These are phyloP conservation scores for Fraxinus velutina DNA, from an alignment of 305 asterid species.

Conservation along the genomic window DNA sequence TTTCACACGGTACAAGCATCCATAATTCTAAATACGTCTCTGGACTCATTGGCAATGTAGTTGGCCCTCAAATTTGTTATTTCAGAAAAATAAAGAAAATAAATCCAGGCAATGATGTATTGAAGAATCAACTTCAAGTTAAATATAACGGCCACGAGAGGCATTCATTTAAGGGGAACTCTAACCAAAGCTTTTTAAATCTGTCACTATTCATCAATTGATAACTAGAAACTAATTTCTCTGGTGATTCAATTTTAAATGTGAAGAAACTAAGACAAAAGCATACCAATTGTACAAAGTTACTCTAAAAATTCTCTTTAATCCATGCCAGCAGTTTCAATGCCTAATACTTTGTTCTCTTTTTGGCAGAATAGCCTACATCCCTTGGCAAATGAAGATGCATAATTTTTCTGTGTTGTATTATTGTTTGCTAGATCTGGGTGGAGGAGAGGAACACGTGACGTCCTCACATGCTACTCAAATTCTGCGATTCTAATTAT, in stretches of 20 bases:
- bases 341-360: background rate
- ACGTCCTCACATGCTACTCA: background rate
- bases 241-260: background rate
- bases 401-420: background rate
- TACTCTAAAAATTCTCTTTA: background rate
- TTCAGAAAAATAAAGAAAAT: background rate
- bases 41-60: slow-evolving; percentile 7
- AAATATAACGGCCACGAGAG: background rate
- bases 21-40: slow-evolving; percentile 3
- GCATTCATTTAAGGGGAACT: slow-evolving; percentile 6
- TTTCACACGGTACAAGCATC: slow-evolving; percentile 12
- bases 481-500: background rate
- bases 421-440: background rate
- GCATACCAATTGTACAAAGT: slow-evolving; percentile 1
- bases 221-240: background rate
- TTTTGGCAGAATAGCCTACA: background rate
- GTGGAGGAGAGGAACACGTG: background rate
- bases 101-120: background rate
- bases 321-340: background rate
- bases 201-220: background rate
- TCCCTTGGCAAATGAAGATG: background rate
- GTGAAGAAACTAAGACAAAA: background rate
- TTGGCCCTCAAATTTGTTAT: background rate
- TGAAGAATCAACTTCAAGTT: slow-evolving; percentile 5
- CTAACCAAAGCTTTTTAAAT: background rate